A percentile compares a stretch with the other conserved stretches of the same genome.
Evolutionary conservation across 805 yeast species (phyloP).

Genomic region (Nakazawaea siamensis): DNA sequence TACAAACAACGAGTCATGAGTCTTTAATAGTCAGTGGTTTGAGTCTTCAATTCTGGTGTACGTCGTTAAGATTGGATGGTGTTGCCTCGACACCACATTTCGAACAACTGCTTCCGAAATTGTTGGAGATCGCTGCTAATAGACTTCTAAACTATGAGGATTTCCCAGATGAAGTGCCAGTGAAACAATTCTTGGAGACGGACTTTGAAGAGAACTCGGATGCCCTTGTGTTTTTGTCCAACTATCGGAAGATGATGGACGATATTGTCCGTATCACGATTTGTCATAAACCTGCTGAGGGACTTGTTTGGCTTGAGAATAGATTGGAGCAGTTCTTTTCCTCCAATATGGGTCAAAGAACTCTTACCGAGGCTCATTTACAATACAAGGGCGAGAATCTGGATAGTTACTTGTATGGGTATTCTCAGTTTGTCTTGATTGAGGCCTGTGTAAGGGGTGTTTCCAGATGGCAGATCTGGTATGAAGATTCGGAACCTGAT

Average conservation of each 20-base stretch:
- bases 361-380: conserved; percentile 46
- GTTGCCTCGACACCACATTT: conserved; percentile 51
- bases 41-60: conserved; percentile 91
- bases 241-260: conserved; percentile 77
- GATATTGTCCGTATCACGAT: conserved; percentile 85
- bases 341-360: conserved; percentile 57
- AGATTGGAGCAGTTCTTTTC: conserved; percentile 67
- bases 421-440: conserved; percentile 75
- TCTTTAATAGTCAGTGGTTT: conserved; percentile 87
- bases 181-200: conserved; percentile 61
- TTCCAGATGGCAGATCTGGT: conserved; percentile 94
- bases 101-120: conserved; percentile 48
- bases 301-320: conserved; percentile 74
- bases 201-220: conserved; percentile 90
- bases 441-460: conserved; percentile 91
- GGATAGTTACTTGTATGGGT: conserved; percentile 66
- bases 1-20: conserved; percentile 75
- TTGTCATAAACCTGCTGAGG: conserved; percentile 77
- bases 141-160: conserved; percentile 68
- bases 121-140: conserved; percentile 70
- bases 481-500: conserved; percentile 44
- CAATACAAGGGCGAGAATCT: conserved; percentile 47
- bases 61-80: conserved; percentile 75
- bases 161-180: conserved; percentile 54
- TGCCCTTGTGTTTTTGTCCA: conserved; percentile 62